Base-by-base conservation (phyloP, 495 filamentous ascomycete species). In the Jackrogersella minutella region DNA sequence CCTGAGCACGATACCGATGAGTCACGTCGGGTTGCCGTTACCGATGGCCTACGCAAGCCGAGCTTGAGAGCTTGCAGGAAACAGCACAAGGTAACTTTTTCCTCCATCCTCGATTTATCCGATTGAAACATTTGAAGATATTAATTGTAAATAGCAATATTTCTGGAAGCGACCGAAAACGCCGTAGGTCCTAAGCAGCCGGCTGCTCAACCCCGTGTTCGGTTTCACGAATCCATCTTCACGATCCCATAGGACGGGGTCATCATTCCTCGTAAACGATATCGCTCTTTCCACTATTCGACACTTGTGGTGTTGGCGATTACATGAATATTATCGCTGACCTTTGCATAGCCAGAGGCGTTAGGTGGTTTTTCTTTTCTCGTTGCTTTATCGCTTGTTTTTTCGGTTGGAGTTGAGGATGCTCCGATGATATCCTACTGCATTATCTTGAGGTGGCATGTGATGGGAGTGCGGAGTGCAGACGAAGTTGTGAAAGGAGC, bases 1-100 rank as follows among this genome's bases (percentile, higher is more conserved):
- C 90, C 94, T 2, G 95, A 99, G 74, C 83, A 87, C 73, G 95
- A 99, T 74, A 81, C 80, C 1, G 91, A 99, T 67, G 82, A 85
- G n/a, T 85, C 86, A 69, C 84, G 95, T 44, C 86, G 91, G 50
- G 83, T 91, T 59, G 87, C 92, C n/a, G 92, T 97, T 34, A 92
- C 92, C 7, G 86, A 92, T 67, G 90, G 92, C 54, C 79, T 97
- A 70, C 82, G 93, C 46, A 96, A 95, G 74, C 92, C 93, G 5
- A 92, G 93, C 50, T 76, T 99, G 67, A 85, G 95, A 56, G 89
- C 86, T 74, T 97, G 93, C 70, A 83, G 95, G 63, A 97, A 96
- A 79, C 90, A 92, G 71, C 95, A 99, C 78, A 99, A 99, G 91
- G 95, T 99, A 80, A 11, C 55, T 70, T 77, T 13, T 26, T 44